phyloP scores from a whole-genome alignment of 106 monocot species.

The Agapanthus africanus region DNA sequence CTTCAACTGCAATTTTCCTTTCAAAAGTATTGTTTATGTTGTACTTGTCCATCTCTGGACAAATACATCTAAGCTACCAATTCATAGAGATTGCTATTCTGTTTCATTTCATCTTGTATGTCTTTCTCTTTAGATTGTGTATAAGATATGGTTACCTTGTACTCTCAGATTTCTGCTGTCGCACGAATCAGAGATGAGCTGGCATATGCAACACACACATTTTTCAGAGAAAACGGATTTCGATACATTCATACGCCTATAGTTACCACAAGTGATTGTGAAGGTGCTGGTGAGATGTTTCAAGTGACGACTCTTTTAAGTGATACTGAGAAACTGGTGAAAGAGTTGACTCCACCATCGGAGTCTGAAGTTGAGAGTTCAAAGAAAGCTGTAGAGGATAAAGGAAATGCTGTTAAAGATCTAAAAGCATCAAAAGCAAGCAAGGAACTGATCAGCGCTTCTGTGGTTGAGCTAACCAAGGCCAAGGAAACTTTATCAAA shows the following conservation, averaged over 20 bases:
- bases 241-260: conserved; percentile 88
- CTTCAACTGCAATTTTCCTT: not conserved
- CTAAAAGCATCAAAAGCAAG: conserved; percentile 65
- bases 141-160: not conserved
- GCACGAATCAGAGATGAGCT: conserved; percentile 76
- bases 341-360: conserved; percentile 60
- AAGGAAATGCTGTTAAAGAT: conserved; percentile 51
- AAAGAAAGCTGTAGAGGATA: conserved; percentile 52
- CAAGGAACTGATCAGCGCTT: conserved; percentile 42
- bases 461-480: conserved; percentile 61
- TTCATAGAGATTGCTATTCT: not conserved
- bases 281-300: conserved; percentile 94
- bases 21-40: not conserved
- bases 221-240: conserved; percentile 70
- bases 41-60: not conserved
- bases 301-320: conserved; percentile 82
- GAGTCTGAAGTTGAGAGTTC: conserved; percentile 67
- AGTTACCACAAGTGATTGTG: conserved; percentile 88
- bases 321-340: conserved; percentile 65
- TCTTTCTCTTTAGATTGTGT: not conserved
- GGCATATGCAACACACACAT: conserved; percentile 81
- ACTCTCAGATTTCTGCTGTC: conserved; percentile 73
- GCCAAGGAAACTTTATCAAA: conserved; percentile 61
- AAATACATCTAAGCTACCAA: not conserved
- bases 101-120: not conserved